A percentile compares a stretch with the other conserved stretches of the same genome.
Evolutionary conservation across 805 yeast genomes (phyloP).

Genomic region (Candida glaebosa): DNA sequence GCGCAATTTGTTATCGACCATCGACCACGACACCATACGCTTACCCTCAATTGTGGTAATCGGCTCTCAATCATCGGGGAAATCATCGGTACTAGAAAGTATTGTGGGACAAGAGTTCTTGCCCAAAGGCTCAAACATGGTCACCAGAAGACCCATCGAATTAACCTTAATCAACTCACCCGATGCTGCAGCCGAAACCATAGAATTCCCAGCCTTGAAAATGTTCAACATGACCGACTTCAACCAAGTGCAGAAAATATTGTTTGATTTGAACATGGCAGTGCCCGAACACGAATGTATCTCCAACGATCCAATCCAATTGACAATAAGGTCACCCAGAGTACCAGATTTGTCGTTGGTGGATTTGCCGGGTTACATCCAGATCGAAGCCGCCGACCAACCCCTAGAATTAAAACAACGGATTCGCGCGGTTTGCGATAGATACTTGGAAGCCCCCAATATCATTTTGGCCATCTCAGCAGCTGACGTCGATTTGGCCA

Average conservation of each 20-base stretch:
- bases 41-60: conserved; percentile 94
- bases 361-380: conserved; percentile 97
- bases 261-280: conserved; percentile 86
- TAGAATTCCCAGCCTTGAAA: conserved; percentile 90
- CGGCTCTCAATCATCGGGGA: conserved; percentile 97
- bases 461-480: conserved; percentile 94
- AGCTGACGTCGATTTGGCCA: conserved; percentile 97
- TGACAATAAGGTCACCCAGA: conserved; percentile 82
- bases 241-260: conserved; percentile 79
- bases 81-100: conserved; percentile 91
- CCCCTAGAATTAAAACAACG: conserved; percentile 78
- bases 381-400: conserved; percentile 94
- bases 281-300: conserved; percentile 85
- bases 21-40: conserved; percentile 76
- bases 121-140: conserved; percentile 98
- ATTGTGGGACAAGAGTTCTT: conserved; percentile 97
- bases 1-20: conserved; percentile 67
- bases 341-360: conserved; percentile 91
- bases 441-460: conserved; percentile 86
- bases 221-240: conserved; percentile 83
- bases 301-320: conserved; percentile 89
- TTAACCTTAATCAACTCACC: conserved; percentile 87
- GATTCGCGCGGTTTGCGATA: conserved; percentile 77
- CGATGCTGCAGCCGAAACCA: conserved; percentile 72
- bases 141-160: conserved; percentile 95